phyloP scores from a whole-genome alignment of 1,284 basidiomycete species.

The Trichosporon asahii region DNA sequence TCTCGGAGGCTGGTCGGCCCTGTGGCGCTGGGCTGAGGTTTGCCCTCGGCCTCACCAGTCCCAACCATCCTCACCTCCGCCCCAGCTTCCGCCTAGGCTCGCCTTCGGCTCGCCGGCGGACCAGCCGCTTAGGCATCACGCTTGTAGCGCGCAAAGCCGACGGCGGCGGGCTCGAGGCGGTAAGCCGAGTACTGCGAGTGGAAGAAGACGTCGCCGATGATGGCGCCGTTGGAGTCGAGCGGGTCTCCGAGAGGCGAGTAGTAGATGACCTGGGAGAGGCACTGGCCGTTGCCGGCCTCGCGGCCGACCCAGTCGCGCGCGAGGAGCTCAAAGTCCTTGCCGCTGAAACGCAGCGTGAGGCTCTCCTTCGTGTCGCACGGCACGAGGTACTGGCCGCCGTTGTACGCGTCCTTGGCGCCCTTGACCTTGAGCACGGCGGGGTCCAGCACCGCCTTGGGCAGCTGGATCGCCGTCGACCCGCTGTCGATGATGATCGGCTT shows the following conservation, averaged over 20 bases:
- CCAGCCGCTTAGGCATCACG: background rate
- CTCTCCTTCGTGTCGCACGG: background rate
- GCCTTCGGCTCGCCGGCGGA: background rate
- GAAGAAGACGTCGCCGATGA: conserved; percentile 52
- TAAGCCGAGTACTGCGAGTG: conserved; percentile 90
- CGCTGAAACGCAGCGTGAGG: background rate
- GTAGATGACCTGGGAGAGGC: background rate
- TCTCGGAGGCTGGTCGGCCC: background rate
- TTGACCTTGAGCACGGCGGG: background rate
- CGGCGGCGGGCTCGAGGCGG: conserved; percentile 66
- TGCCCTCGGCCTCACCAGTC: too few species aligned
- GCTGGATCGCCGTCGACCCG: background rate
- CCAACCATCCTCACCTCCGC: too few species aligned
- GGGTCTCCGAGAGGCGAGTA: background rate
- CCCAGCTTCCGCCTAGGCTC: too few species aligned
- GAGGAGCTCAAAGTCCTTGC: background rate
- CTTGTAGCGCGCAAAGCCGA: conserved; percentile 68
- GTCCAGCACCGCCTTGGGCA: background rate
- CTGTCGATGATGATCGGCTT: background rate
- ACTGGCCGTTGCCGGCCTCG: background rate
- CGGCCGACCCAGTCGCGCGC: background rate
- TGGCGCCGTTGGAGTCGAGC: background rate
- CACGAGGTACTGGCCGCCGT: background rate
- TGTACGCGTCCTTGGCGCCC: background rate
- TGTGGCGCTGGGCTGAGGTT: background rate